Conservation (phyloP, 306 rosid species). For the Oemleria cerasiformis region DNA sequence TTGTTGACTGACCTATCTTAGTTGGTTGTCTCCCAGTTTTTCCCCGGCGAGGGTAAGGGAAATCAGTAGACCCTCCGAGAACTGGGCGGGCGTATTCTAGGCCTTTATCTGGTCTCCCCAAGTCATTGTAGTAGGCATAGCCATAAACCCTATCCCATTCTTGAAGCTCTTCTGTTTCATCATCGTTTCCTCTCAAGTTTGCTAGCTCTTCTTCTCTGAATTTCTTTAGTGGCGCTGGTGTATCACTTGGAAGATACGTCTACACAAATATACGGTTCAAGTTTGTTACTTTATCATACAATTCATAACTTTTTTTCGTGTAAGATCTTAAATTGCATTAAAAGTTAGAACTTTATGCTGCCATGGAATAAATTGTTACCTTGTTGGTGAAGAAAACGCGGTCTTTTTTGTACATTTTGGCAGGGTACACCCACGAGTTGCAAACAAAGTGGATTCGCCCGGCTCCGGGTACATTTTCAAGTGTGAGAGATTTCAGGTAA, state of each 20-base stretch:
- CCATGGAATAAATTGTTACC: constrained; percentile 27
- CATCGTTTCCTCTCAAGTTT: constrained; percentile 55
- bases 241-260: constrained; percentile 67
- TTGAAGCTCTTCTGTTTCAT: constrained; percentile 35
- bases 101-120: constrained; percentile 55
- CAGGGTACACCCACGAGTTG: constrained; percentile 89
- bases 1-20: constrained; percentile 40
- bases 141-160: constrained; percentile 85
- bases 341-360: neutral
- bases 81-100: constrained; percentile 52
- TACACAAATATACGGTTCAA: constrained; percentile 26
- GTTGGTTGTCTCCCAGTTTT: constrained; percentile 66
- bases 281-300: constrained; percentile 15
- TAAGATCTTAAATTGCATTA: neutral
- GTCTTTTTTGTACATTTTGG: constrained; percentile 47
- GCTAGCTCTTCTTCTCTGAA: constrained; percentile 65
- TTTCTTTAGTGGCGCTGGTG: constrained; percentile 57
- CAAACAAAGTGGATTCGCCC: constrained; percentile 65
- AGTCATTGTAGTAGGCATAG: constrained; percentile 69
- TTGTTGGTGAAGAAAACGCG: constrained; percentile 83
- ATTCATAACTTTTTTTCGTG: neutral
- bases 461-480: constrained; percentile 64
- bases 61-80: constrained; percentile 70
- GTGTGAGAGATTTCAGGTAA: constrained; percentile 58
- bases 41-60: constrained; percentile 86